phyloP scores from a whole-genome alignment of 495 filamentous ascomycete genomes.

The Bathelium albidoporum region DNA sequence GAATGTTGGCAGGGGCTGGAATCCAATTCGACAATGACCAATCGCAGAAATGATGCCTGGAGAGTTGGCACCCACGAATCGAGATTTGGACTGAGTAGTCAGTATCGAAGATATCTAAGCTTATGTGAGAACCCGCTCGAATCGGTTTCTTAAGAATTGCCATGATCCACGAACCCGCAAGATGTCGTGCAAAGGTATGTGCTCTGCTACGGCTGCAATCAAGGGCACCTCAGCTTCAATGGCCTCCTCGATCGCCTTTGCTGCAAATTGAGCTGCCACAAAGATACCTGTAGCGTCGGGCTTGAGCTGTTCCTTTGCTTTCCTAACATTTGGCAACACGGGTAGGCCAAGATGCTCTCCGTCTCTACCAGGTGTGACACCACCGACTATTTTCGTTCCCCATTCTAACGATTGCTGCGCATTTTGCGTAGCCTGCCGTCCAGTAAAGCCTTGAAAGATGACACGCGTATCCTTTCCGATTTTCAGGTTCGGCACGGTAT shows the following conservation, averaged over 20 bases:
- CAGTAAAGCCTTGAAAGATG: slow-evolving; percentile 85
- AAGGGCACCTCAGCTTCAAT: slow-evolving; percentile 82
- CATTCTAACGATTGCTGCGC: slow-evolving; percentile 72
- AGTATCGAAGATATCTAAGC: slow-evolving; percentile 65
- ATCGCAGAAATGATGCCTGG: slow-evolving; percentile 81
- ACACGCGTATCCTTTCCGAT: slow-evolving; percentile 72
- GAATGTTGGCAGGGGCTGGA: slow-evolving; percentile 74
- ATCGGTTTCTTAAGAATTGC: background rate
- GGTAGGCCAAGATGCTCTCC: slow-evolving; percentile 75
- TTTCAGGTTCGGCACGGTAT: slow-evolving; percentile 66
- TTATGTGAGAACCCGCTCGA: slow-evolving; percentile 2
- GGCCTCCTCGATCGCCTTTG: slow-evolving; percentile 73
- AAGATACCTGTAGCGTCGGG: slow-evolving; percentile 83
- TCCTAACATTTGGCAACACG: slow-evolving; percentile 61
- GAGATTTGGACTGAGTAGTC: slow-evolving; percentile 66
- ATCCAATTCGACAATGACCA: slow-evolving; percentile 74
- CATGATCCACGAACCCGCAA: slow-evolving; percentile 47
- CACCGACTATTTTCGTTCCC: slow-evolving; percentile 82
- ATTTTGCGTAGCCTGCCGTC: slow-evolving; percentile 66
- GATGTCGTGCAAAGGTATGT: slow-evolving; percentile 81
- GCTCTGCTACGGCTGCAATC: slow-evolving; percentile 83
- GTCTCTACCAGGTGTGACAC: slow-evolving; percentile 66
- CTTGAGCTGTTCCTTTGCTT: slow-evolving; percentile 61
- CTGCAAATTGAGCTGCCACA: slow-evolving; percentile 68
- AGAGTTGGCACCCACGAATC: slow-evolving; percentile 76